Evolutionary conservation across 805 yeast genomes (phyloP), one percentile per base, ranked within the genome.

Genomic region (Candida vaughaniae): DNA sequence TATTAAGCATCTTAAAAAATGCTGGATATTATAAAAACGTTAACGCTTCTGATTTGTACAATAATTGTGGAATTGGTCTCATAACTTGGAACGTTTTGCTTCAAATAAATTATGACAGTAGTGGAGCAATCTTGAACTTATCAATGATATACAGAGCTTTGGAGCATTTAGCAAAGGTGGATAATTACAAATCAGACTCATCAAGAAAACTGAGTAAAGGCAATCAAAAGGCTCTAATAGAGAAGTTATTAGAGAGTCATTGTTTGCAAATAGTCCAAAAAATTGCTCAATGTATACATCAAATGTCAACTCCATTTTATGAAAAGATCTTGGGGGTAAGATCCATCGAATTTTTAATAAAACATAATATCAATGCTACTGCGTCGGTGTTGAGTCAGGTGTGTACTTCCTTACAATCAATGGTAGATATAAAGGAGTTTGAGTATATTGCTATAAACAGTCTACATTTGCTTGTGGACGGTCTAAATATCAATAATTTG

Each of bases 361-460:
- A 71, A 29, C 64, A 70, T 17, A 68, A 80, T 11, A 75, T 85
- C 20, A 73, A 78, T 4, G 75, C 85, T 2, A 62, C 65, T 0
- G 51, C 67, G 3, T 56, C 67, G 25, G 86, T 87, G 0, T 59
- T 85, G 23, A 95, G 96, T 0, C 98, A 90, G 54, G 77, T 91
- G 4, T 82, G 87, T 41, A 84, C 95, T 2, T 85, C 95, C 49
- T 62, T 91, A 9, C 96, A 88, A 53, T 80, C 89, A 1, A 82
- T 91, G 0, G 59, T 90, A 16, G 89, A 82, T 26, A 74, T 73
- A 14, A 62, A 71, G 0, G 78, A 77, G 16, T 69, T 89, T 10
- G 82, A 82, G 41, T 63, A 64, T 11, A 73, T 74, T 26, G 77
- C 91, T 0, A 62, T 93, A 28, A 65, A 71, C 31, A 83, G 93